Percentiles rank a stretch among this genome's conserved stretches.
These are phyloP conservation scores for Pelargonium nanum DNA, from an alignment of 345 rosid genomes.

Conservation along the genomic window DNA sequence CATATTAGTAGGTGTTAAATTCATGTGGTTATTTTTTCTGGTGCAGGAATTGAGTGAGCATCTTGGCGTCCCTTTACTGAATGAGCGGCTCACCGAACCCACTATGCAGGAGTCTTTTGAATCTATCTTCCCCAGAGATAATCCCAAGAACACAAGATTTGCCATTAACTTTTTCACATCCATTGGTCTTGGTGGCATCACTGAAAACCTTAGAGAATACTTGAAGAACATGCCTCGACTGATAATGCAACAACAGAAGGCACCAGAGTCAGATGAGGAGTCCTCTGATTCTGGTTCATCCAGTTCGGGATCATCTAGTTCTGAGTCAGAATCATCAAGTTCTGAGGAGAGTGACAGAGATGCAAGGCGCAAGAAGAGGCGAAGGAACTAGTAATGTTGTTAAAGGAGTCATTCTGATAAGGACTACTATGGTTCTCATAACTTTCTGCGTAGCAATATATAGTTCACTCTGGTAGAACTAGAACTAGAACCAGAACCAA, in stretches of 20 bases:
- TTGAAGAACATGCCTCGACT: conserved; percentile 91
- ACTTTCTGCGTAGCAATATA: no score
- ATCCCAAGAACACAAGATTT: conserved; percentile 87
- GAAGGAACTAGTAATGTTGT: conserved; percentile 10
- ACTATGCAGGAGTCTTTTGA: conserved; percentile 65
- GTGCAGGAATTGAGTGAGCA: conserved; percentile 87
- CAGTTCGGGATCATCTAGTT: conserved; percentile 32
- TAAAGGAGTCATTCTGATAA: background rate
- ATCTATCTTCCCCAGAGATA: conserved; percentile 78
- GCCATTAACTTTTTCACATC: conserved; percentile 88
- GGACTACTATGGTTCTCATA: no score
- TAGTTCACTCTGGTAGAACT: no score
- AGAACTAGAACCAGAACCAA: no score
- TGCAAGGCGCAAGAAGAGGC: conserved; percentile 24
- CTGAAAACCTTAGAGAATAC: conserved; percentile 81
- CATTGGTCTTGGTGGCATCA: conserved; percentile 95
- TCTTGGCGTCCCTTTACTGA: conserved; percentile 67
- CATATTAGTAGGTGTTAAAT: background rate
- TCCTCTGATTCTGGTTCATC: conserved; percentile 34
- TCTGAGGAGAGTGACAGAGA: conserved; percentile 33
- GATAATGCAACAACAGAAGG: conserved; percentile 79
- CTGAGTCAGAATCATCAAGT: conserved; percentile 22
- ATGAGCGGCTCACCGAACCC: conserved; percentile 70
- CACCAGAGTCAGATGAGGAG: conserved; percentile 27
- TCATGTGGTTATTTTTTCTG: conserved; percentile 7